Conservation (phyloP, 805 yeast genomes). For the Kodamaea fukazawae region DNA sequence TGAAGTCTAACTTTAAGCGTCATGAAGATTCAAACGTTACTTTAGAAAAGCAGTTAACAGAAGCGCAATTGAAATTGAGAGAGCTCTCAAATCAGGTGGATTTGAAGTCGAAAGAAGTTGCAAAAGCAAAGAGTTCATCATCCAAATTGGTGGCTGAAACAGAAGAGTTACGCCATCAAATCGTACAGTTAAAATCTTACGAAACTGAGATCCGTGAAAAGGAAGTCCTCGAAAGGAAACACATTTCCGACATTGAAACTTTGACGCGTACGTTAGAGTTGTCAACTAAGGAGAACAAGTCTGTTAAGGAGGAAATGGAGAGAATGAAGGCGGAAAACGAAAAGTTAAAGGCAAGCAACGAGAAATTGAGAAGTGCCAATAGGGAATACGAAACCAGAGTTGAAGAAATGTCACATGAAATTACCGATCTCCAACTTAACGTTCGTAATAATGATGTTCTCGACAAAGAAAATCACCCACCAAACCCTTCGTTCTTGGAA, state of each 20-base stretch:
- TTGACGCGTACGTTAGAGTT: slow-evolving; percentile 8
- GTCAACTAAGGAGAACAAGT: slow-evolving; percentile 9
- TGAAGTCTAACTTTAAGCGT: slow-evolving; percentile 12
- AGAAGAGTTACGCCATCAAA: slow-evolving; percentile 10
- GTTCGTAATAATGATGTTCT: slow-evolving; percentile 1
- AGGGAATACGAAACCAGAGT: not conserved
- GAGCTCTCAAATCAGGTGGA: slow-evolving; percentile 17
- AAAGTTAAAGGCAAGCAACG: not conserved
- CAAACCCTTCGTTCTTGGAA: slow-evolving; percentile 32
- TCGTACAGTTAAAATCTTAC: slow-evolving; percentile 6
- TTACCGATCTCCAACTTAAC: not conserved
- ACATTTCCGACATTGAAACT: slow-evolving; percentile 14
- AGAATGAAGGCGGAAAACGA: not conserved
- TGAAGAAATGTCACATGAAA: slow-evolving; percentile 1
- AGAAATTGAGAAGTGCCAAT: not conserved
- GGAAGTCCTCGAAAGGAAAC: slow-evolving; percentile 5
- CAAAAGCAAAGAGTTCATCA: slow-evolving; percentile 12
- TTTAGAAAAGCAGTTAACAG: slow-evolving; percentile 16
- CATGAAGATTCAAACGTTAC: slow-evolving; percentile 13
- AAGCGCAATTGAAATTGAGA: slow-evolving; percentile 14
- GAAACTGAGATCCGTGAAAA: slow-evolving; percentile 9
- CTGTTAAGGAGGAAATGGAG: slow-evolving; percentile 2
- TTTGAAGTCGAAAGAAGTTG: slow-evolving; percentile 21
- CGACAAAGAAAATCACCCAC: slow-evolving; percentile 41
- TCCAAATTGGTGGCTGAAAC: slow-evolving; percentile 15